Conservation (phyloP, 2,329 filamentous ascomycete species). For the Aspergillus uvarum region DNA sequence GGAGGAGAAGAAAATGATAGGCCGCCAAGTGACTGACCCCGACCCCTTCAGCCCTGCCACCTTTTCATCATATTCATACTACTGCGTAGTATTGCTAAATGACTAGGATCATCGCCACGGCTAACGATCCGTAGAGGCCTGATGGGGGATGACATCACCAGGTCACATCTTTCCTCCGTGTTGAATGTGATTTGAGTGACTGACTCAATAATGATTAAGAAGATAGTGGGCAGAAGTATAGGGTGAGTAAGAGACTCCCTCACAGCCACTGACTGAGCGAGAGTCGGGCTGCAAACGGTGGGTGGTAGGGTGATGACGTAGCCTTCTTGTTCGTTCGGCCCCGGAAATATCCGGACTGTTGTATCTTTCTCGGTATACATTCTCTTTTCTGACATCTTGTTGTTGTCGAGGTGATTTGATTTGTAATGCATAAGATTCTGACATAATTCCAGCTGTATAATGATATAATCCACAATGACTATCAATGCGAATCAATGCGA, state of each 20-base stretch:
- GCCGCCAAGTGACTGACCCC: background rate
- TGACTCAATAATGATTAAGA: background rate
- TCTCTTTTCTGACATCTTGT: background rate
- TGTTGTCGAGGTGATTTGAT: too few relatives aligned
- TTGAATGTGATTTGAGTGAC: background rate
- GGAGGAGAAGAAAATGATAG: too few relatives aligned
- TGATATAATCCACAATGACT: background rate
- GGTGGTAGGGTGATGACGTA: background rate
- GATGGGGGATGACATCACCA: background rate
- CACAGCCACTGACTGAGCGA: background rate
- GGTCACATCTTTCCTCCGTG: background rate
- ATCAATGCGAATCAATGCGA: background rate
- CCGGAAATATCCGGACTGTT: background rate
- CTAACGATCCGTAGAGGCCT: too few relatives aligned
- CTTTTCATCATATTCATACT: background rate
- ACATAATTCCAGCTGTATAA: background rate
- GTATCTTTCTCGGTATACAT: background rate
- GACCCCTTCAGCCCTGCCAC: background rate
- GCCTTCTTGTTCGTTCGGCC: background rate
- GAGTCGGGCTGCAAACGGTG: background rate
- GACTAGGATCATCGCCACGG: too few relatives aligned
- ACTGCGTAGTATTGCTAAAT: too few relatives aligned
- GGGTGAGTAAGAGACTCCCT: background rate
- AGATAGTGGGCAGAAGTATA: too few relatives aligned
- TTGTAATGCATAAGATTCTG: too few relatives aligned